Evolutionary conservation across 2,329 filamentous ascomycete genomes (phyloP), one percentile per base, ranked within the genome.

Genomic region (Beauveria rudraprayagi): DNA sequence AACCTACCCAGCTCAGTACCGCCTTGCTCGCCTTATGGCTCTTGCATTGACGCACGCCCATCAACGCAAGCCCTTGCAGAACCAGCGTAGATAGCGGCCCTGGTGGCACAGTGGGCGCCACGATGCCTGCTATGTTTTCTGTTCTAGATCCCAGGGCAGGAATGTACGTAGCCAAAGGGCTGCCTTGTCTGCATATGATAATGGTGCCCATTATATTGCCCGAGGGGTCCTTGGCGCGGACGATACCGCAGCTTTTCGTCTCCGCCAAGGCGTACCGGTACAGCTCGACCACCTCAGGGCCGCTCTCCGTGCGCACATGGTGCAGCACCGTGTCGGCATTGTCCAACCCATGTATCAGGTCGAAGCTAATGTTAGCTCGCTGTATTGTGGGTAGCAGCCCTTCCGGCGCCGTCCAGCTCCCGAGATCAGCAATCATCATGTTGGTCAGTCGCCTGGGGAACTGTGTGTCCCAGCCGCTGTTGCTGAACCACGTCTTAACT

Each of bases 21-120:
- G 88, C 89, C 62, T 86, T 86, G 65, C 83, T 82, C 56, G 88
- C 86, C 63, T 89, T 90, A 70, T 92, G 84, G 66, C 83, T 83
- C 73, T 92, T 93, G 72, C 91, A 89, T 74, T 94, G 91, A 61
- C 89, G 83, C 68, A 94, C 85, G 0, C 89, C 90, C 76, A 96
- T 84, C 63, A 95, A 75, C 16, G 91, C 88, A 65, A 96, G 75
- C 0, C 91, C 91, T 74, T 95, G 91, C 16, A 85, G 69, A 62
- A 93, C 80, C 34, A 94, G 73, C 0, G 82, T 86, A 30, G 87
- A 84, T 68, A 90, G 89, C 1, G 85, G 81, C 1, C 83, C 82
- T 0, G 88, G 80, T 1, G 87, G 86, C 51, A 94, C 88, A 11
- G 94, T 84, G 0, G 90, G 90, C 24, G 89, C 90, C 16, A 92